These are phyloP conservation scores for Annona cherimola DNA, from an alignment of 164 flowering plant genomes.

Conservation along the genomic window DNA sequence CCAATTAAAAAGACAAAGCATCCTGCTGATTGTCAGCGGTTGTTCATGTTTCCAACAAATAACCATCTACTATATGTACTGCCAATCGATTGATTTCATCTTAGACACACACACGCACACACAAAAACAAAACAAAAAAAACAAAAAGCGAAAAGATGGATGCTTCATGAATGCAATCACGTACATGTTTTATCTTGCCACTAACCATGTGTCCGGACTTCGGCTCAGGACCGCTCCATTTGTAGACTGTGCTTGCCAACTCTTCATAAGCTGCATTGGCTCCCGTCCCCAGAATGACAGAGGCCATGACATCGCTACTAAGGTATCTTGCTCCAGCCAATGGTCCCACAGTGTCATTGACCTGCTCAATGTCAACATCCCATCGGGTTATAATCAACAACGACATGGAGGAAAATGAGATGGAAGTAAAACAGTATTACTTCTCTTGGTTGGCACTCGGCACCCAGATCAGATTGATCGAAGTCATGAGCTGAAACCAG, in stretches of 20 bases:
- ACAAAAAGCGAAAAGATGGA: background rate
- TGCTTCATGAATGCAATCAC: background rate
- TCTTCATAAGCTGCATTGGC: conserved; percentile 58
- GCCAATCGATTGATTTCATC: no score
- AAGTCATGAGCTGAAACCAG: background rate
- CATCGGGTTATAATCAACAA: no score
- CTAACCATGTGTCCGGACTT: background rate
- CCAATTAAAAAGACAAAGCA: no score
- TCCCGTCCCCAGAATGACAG: conserved; percentile 43
- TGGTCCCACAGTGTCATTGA: conserved; percentile 46
- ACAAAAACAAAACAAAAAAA: no score
- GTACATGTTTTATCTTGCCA: background rate
- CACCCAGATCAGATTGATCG: background rate
- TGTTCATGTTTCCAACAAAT: no score
- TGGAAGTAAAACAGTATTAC: no score
- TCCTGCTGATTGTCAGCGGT: no score
- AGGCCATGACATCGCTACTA: conserved; percentile 36
- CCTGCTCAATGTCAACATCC: conserved; percentile 25
- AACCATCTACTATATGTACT: no score
- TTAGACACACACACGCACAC: no score
- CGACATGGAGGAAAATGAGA: no score
- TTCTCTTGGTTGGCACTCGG: no score
- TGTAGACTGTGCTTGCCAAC: conserved; percentile 21
- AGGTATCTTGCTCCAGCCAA: conserved; percentile 58
- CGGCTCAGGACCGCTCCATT: conserved; percentile 24